Percentiles rank a stretch among this genome's conserved stretches.
Evolutionary conservation across 441 rosid species (phyloP).

Genomic region (Syzygium malaccense): DNA sequence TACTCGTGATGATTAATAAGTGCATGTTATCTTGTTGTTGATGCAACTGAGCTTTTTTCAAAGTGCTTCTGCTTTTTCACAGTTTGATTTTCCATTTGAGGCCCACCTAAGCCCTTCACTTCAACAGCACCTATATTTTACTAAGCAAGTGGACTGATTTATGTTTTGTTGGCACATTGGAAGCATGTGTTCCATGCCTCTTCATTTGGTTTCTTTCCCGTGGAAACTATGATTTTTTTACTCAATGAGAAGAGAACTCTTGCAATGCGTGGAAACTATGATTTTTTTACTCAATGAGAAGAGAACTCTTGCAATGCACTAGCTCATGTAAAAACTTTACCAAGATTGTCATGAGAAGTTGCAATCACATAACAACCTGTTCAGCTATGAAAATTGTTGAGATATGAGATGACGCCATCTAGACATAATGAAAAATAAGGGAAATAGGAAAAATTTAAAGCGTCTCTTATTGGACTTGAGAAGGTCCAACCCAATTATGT

Average conservation of each 20-base stretch:
- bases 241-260: background rate
- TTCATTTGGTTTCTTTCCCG: background rate
- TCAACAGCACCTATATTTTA: background rate
- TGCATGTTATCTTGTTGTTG: background rate
- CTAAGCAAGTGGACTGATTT: background rate
- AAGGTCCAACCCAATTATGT: no score
- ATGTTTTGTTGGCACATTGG: background rate
- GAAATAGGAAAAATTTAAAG: background rate
- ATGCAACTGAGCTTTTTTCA: background rate
- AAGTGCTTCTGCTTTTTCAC: background rate
- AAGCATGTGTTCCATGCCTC: background rate
- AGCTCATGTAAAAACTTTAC: background rate
- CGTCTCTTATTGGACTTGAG: background rate
- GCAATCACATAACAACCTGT: background rate
- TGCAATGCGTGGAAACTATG: background rate
- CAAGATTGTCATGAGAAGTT: background rate
- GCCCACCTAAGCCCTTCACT: background rate
- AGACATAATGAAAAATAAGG: background rate
- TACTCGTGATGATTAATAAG: background rate
- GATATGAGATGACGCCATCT: background rate
- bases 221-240: background rate
- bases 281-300: background rate
- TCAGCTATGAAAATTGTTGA: background rate
- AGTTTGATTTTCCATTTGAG: background rate
- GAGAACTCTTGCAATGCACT: background rate